Base-by-base conservation (phyloP, 2,329 filamentous ascomycete species). In the Fusarium sacchari region DNA sequence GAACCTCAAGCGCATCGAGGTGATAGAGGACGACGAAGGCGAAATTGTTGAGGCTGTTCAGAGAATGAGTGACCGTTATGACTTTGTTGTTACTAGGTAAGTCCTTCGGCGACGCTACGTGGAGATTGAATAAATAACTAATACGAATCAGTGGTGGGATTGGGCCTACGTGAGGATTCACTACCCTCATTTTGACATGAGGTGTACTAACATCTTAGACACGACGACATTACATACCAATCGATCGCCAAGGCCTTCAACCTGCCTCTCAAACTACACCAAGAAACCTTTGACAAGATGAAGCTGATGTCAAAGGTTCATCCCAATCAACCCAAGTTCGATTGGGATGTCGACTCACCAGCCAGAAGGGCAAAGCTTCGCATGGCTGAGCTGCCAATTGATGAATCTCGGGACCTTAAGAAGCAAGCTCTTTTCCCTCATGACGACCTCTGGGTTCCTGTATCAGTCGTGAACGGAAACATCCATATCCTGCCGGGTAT, bases 151-250 rank as follows among this genome's bases (percentile, higher is more conserved):
- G 93, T 77, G 96, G 96, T 75, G 96, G 96, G 36, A 98, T 99
- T 79, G 96, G 96, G 17, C 96, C 96, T 74, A 98, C 96, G 93
- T 96, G 84, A 85, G 69, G 43, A 59, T 22, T 46, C 40, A 32
- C 34, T 20, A 24, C 36, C 24, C 22, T 39, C 32, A 20, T 18
- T 22, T 32, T 36, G 52, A n/a, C 28, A 22, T 28, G 24, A 26
- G 26, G 14, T 28, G 30, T 42, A 56, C 79, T 80, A 44, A 80
- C 60, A 42, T 53, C 47, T 49, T 60, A 97, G 94, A 63, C 96
- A 98, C 85, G 96, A 99, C 82, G 96, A 99, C 81, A 98, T 98
- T 76, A 98, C 96, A 32, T 99, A 99, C 84, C 88, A 93, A 79
- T 96, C 94, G 43, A 97, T 99, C 81, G 95, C 94, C 73, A 95